Conservation (phyloP, 306 rosid species). For the Cicer chorassanicum region DNA sequence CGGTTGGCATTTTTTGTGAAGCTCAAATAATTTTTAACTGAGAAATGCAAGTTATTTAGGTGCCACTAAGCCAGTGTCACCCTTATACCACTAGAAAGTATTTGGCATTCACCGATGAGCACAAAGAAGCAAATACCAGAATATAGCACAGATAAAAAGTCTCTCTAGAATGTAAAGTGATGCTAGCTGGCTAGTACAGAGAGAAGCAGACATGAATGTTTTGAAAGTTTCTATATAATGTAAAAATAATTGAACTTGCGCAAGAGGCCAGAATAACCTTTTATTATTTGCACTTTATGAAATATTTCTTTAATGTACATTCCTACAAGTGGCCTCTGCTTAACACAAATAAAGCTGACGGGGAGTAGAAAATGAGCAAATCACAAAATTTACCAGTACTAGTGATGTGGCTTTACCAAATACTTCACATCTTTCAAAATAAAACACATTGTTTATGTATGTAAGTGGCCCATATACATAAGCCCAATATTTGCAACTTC, state of each 20-base stretch:
- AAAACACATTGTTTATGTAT: constrained; percentile 28
- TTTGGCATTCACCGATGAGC: constrained; percentile 24
- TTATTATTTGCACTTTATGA: constrained; percentile 12
- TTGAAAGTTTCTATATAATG: constrained; percentile 22
- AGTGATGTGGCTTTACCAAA: constrained; percentile 37
- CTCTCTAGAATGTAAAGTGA: constrained; percentile 24
- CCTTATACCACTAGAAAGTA: constrained; percentile 36
- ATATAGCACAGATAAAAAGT: constrained; percentile 23
- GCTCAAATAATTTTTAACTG: constrained; percentile 31
- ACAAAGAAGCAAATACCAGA: constrained; percentile 34
- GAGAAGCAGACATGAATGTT: constrained; percentile 20
- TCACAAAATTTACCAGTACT: constrained; percentile 27
- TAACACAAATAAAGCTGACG: constrained; percentile 40
- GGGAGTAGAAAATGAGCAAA: constrained; percentile 34
- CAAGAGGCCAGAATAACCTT: constrained; percentile 12
- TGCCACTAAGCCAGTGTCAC: constrained; percentile 10
- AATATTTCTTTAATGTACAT: constrained; percentile 32
- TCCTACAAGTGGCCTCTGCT: constrained; percentile 30
- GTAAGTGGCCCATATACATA: constrained; percentile 10
- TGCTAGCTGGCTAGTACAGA: constrained; percentile 14
- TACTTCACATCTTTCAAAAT: constrained; percentile 32
- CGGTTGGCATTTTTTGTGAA: constrained; percentile 25
- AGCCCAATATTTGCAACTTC: constrained; percentile 22
- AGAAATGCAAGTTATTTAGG: constrained; percentile 26
- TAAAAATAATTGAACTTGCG: constrained; percentile 6